Evolutionary conservation across 768 basidiomycete genomes (phyloP), one percentile per base, ranked within the genome.

Genomic region (Trametes maxima): DNA sequence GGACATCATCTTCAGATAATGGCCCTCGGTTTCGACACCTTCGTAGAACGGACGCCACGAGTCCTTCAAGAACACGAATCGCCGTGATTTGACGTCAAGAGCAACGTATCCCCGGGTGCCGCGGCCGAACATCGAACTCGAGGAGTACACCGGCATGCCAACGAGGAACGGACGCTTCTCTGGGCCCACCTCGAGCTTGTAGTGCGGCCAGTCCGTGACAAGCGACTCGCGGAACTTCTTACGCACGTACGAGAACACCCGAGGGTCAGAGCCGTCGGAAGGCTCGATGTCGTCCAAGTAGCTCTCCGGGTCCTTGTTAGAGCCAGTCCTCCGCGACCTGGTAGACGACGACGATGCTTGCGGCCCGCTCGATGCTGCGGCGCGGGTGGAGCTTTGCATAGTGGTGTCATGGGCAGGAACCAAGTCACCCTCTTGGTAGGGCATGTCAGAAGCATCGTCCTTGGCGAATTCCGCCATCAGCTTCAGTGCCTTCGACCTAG

Each of bases 11-110:
- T 33, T 3, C 28, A 51, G 37, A 12, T 57, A 42, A 17, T 39
- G 22, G 25, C 54, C 49, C 19, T 66, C 65, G n/a, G 36, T 14
- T 1, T 25, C 17, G 5, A 55, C 40, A 1, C 22, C 50, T n/a
- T 16, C 12, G 35, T 47, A 58, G 24, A 17, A 35, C 8, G 48
- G 49, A 4, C 58, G 48, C 65, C 65, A 66, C 11, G 36, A 45
- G 39, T 66, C 65, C 61, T 63, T 66, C 24, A 63, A 16, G 51
- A 60, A 62, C 0, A 60, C 61, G 11, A 66, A 44, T 2, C 45
- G 42, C 19, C 59, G 50, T 2, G 45, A 42, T 10, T 46, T 12
- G 49, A 55, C 43, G n/a, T 66, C 65, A 44, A 52, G 46, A 2
- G 65, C 65, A 24, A 66, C 24, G 42, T 60, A 66, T 1, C 65